Base-by-base conservation (phyloP, 2,329 filamentous ascomycete genomes). In the Trichoderma sp. region DNA sequence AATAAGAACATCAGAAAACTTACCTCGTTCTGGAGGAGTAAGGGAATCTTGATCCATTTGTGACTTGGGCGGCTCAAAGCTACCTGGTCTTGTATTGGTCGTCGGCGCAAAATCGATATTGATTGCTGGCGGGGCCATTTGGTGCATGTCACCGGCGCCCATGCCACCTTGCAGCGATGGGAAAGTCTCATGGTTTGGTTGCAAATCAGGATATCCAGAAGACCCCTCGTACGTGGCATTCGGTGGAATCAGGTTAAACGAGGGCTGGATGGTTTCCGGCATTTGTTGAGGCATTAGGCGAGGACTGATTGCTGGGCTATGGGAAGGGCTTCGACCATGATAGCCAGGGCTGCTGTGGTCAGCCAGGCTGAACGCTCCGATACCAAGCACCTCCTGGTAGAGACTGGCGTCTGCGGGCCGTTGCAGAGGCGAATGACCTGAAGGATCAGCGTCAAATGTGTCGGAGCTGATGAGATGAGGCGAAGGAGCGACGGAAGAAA, bases 41-140 rank as follows among this genome's bases (percentile, higher is more conserved):
- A 97, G 82, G 4, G 94, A 93, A 78, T 96, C 92, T 72, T 90
- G 86, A 73, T 93, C 89, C 73, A 89, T 83, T n/a, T 85, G 84
- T 35, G 86, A 81, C 76, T 92, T 92, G 24, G 86, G 83, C 33
- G 87, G 86, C 58, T 79, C 77, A 68, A 80, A 81, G 37, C 73
- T 66, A 40, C 72, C 74, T 33, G 73, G 74, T 70, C 78, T 79
- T 40, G 69, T 87, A 83, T 64, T 91, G 88, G 90, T 90, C 29
- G 90, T 90, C 29, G 94, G 94, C 19, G 94, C 94, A 79, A 93
- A 94, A 77, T 97, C 92, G 74, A 97, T 96, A 77, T 96, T 97
- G 80, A 97, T 97, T 63, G 94, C 92, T 0, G 94, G 94, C n/a
- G 94, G 92, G 4, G 91, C 91, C 90, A 97, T 96, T 73, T 92